phyloP scores from a whole-genome alignment of 768 basidiomycete genomes.

The Pisolithus albus region DNA sequence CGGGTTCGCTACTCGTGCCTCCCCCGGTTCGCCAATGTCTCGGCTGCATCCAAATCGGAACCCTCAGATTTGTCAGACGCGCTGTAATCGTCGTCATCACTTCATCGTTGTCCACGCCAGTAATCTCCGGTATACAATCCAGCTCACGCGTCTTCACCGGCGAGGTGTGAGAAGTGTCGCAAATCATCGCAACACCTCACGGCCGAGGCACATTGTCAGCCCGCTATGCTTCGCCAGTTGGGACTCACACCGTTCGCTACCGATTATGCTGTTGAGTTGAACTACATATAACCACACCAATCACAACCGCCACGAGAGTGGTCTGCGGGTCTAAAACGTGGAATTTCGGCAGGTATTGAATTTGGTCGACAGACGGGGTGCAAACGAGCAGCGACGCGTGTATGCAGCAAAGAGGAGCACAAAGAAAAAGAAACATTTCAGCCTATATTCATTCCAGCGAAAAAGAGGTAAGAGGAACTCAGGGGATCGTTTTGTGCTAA shows the following conservation, averaged over 20 bases:
- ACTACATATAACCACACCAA: conserved; percentile 2
- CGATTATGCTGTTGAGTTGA: conserved; percentile 1
- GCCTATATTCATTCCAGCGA: conserved; percentile 1
- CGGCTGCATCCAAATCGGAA: conserved; percentile 24
- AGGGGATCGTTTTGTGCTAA: conserved; percentile 30
- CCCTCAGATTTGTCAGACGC: conserved; percentile 16
- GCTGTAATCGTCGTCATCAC: conserved; percentile 27
- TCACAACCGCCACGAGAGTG: conserved; percentile 1
- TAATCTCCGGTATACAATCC: conserved; percentile 3
- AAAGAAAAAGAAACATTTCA: too few relatives aligned
- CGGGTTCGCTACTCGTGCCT: too few relatives aligned
- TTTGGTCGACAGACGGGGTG: neutral
- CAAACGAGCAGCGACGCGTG: too few relatives aligned
- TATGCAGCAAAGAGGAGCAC: conserved; percentile 15
- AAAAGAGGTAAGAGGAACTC: conserved; percentile 47
- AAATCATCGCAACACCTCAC: conserved; percentile 11
- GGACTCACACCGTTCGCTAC: neutral
- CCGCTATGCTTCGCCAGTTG: neutral
- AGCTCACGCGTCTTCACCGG: conserved; percentile 10
- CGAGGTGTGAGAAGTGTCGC: conserved; percentile 18
- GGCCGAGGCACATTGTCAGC: neutral
- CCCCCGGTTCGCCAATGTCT: conserved; percentile 49
- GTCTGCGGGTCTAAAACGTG: conserved; percentile 1
- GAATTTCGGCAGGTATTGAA: neutral
- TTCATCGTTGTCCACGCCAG: conserved; percentile 12